A percentile compares a stretch with the other conserved stretches of the same genome.
Conservation (phyloP, 306 rosid species). For the Quercus gilva region DNA sequence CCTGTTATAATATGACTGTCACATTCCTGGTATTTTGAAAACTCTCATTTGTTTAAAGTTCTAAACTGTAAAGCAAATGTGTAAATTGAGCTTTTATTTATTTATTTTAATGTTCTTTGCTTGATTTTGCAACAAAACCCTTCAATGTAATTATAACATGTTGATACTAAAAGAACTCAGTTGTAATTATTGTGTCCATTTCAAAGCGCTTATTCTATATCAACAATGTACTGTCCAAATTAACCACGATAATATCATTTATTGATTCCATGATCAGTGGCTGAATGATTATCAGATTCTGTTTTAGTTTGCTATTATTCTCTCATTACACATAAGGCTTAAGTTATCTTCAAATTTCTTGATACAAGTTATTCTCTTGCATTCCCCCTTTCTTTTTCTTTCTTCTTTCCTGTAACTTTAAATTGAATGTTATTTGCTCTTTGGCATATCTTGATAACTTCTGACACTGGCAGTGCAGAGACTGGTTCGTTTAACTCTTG, state of each 20-base stretch:
- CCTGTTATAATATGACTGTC: no score
- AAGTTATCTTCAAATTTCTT: background rate
- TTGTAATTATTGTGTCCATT: background rate
- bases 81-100: background rate
- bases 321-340: background rate
- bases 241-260: no score
- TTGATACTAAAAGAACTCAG: background rate
- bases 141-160: background rate
- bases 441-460: slow-evolving; percentile 31
- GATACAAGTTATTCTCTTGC: background rate
- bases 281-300: no score
- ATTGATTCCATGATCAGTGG: no score
- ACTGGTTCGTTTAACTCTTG: slow-evolving; percentile 70
- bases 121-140: background rate
- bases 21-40: no score
- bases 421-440: background rate
- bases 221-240: background rate
- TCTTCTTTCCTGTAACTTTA: background rate
- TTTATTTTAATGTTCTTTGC: background rate
- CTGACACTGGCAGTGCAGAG: slow-evolving; percentile 53
- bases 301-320: background rate
- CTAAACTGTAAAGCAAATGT: slow-evolving; percentile 2
- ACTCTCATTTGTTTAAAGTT: no score
- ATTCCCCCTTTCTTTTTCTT: slow-evolving; percentile 11
- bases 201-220: background rate